These are phyloP conservation scores for Pythium monospermum DNA, from an alignment of 352 stramenopile species.

Conservation along the genomic window DNA sequence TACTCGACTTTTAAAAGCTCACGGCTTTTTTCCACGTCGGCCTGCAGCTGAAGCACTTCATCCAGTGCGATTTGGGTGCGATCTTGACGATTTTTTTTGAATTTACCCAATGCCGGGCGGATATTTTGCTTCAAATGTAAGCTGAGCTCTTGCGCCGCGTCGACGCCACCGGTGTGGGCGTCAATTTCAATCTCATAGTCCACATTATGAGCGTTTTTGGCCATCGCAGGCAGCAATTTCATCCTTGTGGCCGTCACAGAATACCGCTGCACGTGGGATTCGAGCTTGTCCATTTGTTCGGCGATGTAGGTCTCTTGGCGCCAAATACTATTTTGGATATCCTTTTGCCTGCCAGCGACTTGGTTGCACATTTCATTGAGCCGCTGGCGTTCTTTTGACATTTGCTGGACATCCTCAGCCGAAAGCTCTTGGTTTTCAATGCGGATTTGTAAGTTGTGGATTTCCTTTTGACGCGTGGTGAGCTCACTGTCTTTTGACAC, in stretches of 20 bases:
- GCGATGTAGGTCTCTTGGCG: slow-evolving; percentile 62
- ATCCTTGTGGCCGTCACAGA: slow-evolving; percentile 70
- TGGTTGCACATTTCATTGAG: slow-evolving; percentile 74
- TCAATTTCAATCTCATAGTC: slow-evolving; percentile 77
- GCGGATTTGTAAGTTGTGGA: slow-evolving; percentile 51
- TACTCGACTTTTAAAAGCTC: slow-evolving; percentile 49
- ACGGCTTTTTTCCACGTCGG: slow-evolving; percentile 44
- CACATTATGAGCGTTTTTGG: slow-evolving; percentile 74
- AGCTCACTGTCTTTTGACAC: slow-evolving; percentile 71
- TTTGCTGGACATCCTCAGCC: slow-evolving; percentile 70
- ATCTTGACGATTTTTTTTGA: slow-evolving; percentile 64
- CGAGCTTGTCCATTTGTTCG: slow-evolving; percentile 60
- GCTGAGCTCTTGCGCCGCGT: slow-evolving; percentile 46
- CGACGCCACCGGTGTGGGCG: slow-evolving; percentile 48
- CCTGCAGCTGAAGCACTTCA: slow-evolving; percentile 47
- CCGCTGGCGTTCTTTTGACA: slow-evolving; percentile 54
- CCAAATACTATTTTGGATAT: slow-evolving; percentile 54
- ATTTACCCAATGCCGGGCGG: slow-evolving; percentile 36
- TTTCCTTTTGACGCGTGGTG: slow-evolving; percentile 42
- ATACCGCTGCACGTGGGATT: slow-evolving; percentile 74
- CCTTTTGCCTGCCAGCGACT: slow-evolving; percentile 53
- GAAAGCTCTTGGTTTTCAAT: slow-evolving; percentile 81
- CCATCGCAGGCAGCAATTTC: slow-evolving; percentile 80
- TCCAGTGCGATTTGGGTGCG: slow-evolving; percentile 53
- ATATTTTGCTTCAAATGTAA: slow-evolving; percentile 66